These are phyloP conservation scores for Solanum gracilifrons DNA, from an alignment of 257 asterid species.

Conservation along the genomic window DNA sequence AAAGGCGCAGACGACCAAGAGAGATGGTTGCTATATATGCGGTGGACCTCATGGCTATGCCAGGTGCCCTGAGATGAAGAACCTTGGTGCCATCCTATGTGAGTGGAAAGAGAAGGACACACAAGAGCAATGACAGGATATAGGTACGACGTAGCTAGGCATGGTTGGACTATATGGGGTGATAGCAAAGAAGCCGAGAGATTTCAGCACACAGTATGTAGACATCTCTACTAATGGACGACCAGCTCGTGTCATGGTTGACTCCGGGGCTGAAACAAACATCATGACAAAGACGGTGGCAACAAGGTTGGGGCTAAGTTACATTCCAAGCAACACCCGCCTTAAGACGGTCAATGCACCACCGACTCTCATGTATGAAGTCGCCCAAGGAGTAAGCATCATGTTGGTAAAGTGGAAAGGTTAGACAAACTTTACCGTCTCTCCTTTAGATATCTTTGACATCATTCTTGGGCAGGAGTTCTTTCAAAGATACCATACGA, in stretches of 20 bases:
- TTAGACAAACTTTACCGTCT: no score
- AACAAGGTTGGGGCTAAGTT: not conserved
- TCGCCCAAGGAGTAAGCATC: no score
- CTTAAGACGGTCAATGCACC: not conserved
- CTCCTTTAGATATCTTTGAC: no score
- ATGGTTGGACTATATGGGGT: not conserved
- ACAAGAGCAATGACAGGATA: not conserved
- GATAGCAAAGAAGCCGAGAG: not conserved
- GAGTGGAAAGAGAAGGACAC: not conserved
- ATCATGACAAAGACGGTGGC: not conserved
- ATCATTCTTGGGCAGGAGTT: no score
- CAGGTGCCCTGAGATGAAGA: not conserved
- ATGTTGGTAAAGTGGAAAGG: no score
- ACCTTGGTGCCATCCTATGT: not conserved
- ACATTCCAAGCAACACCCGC: not conserved
- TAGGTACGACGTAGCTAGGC: not conserved
- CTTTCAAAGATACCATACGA: no score
- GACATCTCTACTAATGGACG: not conserved
- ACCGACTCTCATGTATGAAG: no score
- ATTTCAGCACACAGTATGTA: no score
- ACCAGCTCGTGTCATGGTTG: not conserved
- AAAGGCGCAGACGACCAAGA: no score
- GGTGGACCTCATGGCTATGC: not conserved
- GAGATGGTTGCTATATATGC: not conserved
- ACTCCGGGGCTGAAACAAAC: no score